Evolutionary conservation across 176 grass and related monocot species (phyloP), one percentile per base, ranked within the genome.

Genomic region (Lolium perenne): DNA sequence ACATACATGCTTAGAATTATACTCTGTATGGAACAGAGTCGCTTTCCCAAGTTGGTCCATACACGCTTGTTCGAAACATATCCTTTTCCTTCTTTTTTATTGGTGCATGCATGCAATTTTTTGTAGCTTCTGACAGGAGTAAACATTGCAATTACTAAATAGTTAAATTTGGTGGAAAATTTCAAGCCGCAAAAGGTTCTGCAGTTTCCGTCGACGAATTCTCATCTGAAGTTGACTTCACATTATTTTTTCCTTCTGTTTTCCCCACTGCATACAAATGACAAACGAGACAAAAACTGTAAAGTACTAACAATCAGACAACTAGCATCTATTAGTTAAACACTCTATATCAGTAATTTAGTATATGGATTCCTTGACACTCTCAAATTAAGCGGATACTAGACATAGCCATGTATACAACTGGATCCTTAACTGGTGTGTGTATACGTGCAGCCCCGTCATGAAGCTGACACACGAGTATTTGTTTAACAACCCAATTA

Each of bases 381-480:
- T 9, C 38, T 29, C 26, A 68, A 79, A 74, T 45, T 18, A 70
- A 41, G 35, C 16, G 9, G 1, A 70, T 20, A 41, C 12, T 10
- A 16, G 7, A 16, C 53, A 56, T 18, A 56, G 4, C 16, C 5
- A 56, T 40, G 29, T 16, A 3, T 14, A 63, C 22, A 80, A 67
- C 35, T 43, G 35, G 55, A 78, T 69, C 74, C 62, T 56, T 85
- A 22, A 20, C 38, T 10, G 29, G 14, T 68, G 32, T 68, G 53
- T 60, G 8, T n/a, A 18, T 61, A 80, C 26, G 67, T 81, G 56
- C 81, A 74, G 25, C 78, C 12, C 29, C 1, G 78, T 86, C 56
- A 87, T 54, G 85, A 87, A 51, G 78, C 56, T 74, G 68, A 87
- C 78, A 64, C 47, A 78, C 56, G 21, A 18, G 17, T 63, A 49